Evolutionary conservation across 2,329 filamentous ascomycete species (phyloP).

Genomic region (Colletotrichum agaves): DNA sequence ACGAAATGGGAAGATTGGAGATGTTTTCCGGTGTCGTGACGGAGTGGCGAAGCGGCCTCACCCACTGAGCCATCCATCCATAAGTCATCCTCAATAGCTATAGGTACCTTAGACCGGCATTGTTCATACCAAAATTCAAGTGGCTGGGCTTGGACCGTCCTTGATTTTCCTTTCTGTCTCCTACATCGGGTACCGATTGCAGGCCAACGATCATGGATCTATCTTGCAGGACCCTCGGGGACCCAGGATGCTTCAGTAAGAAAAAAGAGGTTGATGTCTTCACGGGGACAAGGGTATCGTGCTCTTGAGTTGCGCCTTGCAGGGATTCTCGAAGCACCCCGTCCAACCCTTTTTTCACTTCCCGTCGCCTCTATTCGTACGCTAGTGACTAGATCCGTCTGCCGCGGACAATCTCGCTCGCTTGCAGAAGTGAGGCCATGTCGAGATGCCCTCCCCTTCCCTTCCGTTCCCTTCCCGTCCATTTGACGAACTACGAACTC

Average conservation of each 20-base stretch:
- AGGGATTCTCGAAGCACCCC: conserved; percentile 15
- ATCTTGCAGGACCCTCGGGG: neutral
- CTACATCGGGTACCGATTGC: neutral
- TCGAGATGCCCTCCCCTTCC: conserved; percentile 10
- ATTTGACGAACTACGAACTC: no score
- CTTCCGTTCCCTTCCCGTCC: no score
- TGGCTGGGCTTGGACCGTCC: neutral
- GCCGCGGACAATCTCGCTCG: conserved; percentile 18
- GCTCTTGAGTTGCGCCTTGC: conserved; percentile 11
- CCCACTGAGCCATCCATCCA: no score
- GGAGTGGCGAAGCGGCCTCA: no score
- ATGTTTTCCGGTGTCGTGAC: no score
- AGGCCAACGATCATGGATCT: neutral
- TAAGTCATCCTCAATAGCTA: no score
- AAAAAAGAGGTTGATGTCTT: conserved; percentile 15
- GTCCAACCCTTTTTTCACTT: conserved; percentile 11
- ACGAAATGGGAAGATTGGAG: no score
- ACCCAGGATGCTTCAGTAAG: neutral
- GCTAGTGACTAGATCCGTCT: neutral
- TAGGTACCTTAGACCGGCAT: neutral
- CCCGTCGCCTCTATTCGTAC: conserved; percentile 12
- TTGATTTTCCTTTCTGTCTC: neutral
- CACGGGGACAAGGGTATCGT: conserved; percentile 16
- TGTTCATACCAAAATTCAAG: neutral
- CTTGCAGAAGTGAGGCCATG: conserved; percentile 21